Evolutionary conservation across 768 basidiomycete species (phyloP).

Genomic region (Gelatoporia subvermispora): DNA sequence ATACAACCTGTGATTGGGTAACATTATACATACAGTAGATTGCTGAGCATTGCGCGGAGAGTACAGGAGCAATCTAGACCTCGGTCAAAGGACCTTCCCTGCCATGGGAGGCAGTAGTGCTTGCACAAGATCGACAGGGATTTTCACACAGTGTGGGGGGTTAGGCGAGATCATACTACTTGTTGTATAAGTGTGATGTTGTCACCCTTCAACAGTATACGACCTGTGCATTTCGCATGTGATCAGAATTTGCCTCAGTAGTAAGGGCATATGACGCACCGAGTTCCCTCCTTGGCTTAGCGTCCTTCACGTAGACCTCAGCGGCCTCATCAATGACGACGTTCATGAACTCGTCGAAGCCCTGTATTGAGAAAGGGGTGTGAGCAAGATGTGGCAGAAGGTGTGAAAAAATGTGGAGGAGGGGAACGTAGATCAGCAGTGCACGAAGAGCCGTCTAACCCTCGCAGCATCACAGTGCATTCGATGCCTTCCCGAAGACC

Average conservation of each 20-base stretch:
- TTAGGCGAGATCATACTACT: constrained; percentile 24
- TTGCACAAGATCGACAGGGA: not conserved
- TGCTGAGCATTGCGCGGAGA: not conserved
- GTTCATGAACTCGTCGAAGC: constrained; percentile 99
- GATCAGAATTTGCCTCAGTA: constrained; percentile 5
- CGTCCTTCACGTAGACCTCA: constrained; percentile 89
- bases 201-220: constrained; percentile 94
- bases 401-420: constrained; percentile 1
- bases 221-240: constrained; percentile 47
- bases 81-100: too few relatives aligned
- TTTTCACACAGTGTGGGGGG: too few relatives aligned
- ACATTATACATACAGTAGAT: not conserved
- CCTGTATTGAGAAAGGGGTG: constrained; percentile 42
- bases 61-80: too few relatives aligned
- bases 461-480: not conserved
- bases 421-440: constrained; percentile 9
- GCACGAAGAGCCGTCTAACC: constrained; percentile 9
- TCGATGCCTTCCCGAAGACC: constrained; percentile 33
- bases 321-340: constrained; percentile 89
- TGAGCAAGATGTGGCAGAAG: constrained; percentile 19
- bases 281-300: constrained; percentile 77
- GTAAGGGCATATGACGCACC: constrained; percentile 43
- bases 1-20: constrained; percentile 63
- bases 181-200: constrained; percentile 98
- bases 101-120: not conserved